Percentiles rank a stretch among this genome's conserved stretches.
These are phyloP conservation scores for Suillus americanus DNA, from an alignment of 768 basidiomycete species.

Conservation along the genomic window DNA sequence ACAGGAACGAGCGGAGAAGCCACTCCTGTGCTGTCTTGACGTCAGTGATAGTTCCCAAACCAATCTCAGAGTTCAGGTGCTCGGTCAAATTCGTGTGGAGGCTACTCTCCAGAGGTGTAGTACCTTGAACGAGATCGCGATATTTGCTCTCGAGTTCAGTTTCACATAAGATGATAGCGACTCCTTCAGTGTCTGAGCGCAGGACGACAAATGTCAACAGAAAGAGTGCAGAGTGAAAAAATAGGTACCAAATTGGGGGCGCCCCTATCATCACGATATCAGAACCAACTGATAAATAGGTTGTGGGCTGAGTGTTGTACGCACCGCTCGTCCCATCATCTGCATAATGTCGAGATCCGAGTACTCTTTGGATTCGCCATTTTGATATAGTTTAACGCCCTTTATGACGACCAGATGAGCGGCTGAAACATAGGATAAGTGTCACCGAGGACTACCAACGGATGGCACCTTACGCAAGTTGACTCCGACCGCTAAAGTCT, in stretches of 20 bases:
- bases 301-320: constrained; percentile 17
- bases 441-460: constrained; percentile 1
- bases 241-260: constrained; percentile 81
- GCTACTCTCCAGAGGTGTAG: constrained; percentile 80
- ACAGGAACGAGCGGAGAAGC: constrained; percentile 85
- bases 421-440: constrained; percentile 42
- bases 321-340: constrained; percentile 92
- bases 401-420: constrained; percentile 94
- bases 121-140: constrained; percentile 63
- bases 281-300: not conserved
- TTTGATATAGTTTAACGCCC: constrained; percentile 81
- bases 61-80: constrained; percentile 93
- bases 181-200: constrained; percentile 70
- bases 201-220: constrained; percentile 1
- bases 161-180: constrained; percentile 84
- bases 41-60: constrained; percentile 77
- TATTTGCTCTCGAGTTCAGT: constrained; percentile 71
- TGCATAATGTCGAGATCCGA: constrained; percentile 92
- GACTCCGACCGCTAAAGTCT: constrained; percentile 96
- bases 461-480: constrained; percentile 71
- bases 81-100: constrained; percentile 83
- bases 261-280: constrained; percentile 48
- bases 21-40: constrained; percentile 74
- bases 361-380: constrained; percentile 72
- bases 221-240: not conserved